A percentile compares a stretch with the other conserved stretches of the same genome.
Evolutionary conservation across 306 rosid genomes (phyloP).

Genomic region (Oxytropis ochrocephala): DNA sequence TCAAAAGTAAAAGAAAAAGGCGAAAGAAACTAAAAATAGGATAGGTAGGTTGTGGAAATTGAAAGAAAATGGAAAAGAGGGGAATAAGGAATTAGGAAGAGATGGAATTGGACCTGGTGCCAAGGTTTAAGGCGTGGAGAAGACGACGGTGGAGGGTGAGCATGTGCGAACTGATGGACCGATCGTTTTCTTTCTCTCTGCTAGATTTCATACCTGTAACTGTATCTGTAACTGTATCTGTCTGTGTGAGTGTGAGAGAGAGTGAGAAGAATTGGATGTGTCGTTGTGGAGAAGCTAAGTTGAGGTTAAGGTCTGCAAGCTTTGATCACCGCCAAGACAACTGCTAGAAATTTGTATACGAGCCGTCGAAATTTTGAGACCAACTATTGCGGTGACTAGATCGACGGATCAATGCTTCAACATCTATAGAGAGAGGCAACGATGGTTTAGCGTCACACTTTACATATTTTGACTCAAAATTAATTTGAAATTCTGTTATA

Average conservation of each 20-base stretch:
- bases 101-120: slow-evolving; percentile 45
- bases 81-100: not conserved
- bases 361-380: too few species aligned
- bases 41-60: not conserved
- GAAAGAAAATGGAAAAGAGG: not conserved
- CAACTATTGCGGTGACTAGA: too few species aligned
- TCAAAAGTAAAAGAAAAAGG: too few species aligned
- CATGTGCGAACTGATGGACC: slow-evolving; percentile 34
- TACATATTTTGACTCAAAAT: too few species aligned
- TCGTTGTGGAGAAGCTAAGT: not conserved
- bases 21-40: not conserved
- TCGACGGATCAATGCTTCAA: too few species aligned
- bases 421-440: too few species aligned
- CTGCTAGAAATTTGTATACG: too few species aligned
- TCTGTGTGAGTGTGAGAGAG: not conserved
- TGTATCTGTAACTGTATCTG: not conserved
- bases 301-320: too few species aligned
- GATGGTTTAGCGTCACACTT: too few species aligned
- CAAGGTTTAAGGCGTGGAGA: slow-evolving; percentile 61
- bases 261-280: not conserved
- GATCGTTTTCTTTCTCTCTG: slow-evolving; percentile 38
- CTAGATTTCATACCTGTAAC: slow-evolving; percentile 34
- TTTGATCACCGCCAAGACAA: too few species aligned
- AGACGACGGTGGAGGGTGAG: slow-evolving; percentile 69
- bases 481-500: too few species aligned